Base-by-base conservation (phyloP, 805 yeast species). In the Tetrapisispora phaffii region DNA sequence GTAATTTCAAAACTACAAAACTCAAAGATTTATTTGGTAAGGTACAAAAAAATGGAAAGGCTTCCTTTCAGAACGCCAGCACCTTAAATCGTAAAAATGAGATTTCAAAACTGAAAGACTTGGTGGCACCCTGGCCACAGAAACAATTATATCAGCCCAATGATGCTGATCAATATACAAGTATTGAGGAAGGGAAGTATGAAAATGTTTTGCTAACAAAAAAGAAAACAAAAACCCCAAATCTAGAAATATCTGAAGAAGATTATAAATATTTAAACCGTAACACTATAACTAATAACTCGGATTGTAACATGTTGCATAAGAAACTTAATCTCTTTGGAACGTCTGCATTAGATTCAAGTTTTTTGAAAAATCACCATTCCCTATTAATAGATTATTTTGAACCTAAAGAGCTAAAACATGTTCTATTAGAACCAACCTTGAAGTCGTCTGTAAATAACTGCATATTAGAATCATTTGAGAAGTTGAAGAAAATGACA, bases 381-480 rank as follows among this genome's bases (percentile, higher is more conserved):
- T 7, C n/a, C 3, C 34, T 55, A 12, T 68, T 71, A 71, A 49
- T 60, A 0, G 46, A 51, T 1, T 42, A 52, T 7, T 62, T 63
- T 43, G 57, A 53, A 40, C 74, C 74, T 0, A 41, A 46, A 13
- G 20, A 45, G 0, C 20, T 64, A 2, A 44, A 56, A 6, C 68
- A 67, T 15, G 57, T 69, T 0, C 42, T 70, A 12, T 34, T 62
- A 10, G 59, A 58, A n/a, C 48, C 53, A 2, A 41, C 44, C 7
- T 19, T 54, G 6, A 58, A 62, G 6, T 28, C 46, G 2, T 13
- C 28, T 0, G 57, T 66, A 7, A 47, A 53, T 13, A 44, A 41
- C 4, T 70, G 73, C 71, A 44, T 70, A 0, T 16, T 38, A 3
- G 50, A 52, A 21, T 62, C 72, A 0, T 67, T 69, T 45, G 49